Conservation (phyloP, 805 yeast genomes). For the Saccharomyces kudriavzevii region DNA sequence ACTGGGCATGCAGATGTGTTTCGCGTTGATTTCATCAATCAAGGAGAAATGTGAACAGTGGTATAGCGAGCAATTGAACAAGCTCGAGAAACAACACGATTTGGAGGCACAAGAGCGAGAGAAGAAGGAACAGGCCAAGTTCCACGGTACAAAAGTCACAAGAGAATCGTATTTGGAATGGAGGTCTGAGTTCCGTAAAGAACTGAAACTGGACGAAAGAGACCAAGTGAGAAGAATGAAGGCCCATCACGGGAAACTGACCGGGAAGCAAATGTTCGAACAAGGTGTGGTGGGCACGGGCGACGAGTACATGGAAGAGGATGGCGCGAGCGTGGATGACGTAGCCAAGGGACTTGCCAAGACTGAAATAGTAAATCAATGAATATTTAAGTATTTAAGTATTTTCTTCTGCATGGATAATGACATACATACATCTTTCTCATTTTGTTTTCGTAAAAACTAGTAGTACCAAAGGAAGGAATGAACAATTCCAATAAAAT, state of each 20-base stretch:
- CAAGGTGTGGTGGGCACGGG: slow-evolving; percentile 72
- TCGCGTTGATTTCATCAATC: slow-evolving; percentile 64
- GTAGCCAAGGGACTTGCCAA: slow-evolving; percentile 8
- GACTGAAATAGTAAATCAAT: slow-evolving; percentile 3
- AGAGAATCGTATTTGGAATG: slow-evolving; percentile 62
- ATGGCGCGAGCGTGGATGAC: slow-evolving; percentile 12
- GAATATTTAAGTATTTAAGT: background rate
- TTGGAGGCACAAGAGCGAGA: slow-evolving; percentile 56
- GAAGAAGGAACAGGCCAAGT: slow-evolving; percentile 78
- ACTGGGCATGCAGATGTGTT: slow-evolving; percentile 86
- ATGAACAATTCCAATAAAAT: background rate
- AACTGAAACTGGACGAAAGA: slow-evolving; percentile 59
- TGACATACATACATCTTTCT: background rate
- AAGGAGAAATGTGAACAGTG: slow-evolving; percentile 74
- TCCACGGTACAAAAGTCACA: slow-evolving; percentile 85
- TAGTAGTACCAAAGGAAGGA: background rate
- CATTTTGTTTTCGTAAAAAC: background rate
- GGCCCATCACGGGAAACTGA: slow-evolving; percentile 69
- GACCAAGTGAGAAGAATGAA: slow-evolving; percentile 41
- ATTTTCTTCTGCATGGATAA: background rate
- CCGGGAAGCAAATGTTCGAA: slow-evolving; percentile 87
- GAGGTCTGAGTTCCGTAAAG: slow-evolving; percentile 65
- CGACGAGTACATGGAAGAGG: slow-evolving; percentile 43
- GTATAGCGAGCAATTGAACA: slow-evolving; percentile 50
- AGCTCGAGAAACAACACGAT: slow-evolving; percentile 51